Base-by-base conservation (phyloP, 805 yeast species). In the Lachancea lanzarotensis region DNA sequence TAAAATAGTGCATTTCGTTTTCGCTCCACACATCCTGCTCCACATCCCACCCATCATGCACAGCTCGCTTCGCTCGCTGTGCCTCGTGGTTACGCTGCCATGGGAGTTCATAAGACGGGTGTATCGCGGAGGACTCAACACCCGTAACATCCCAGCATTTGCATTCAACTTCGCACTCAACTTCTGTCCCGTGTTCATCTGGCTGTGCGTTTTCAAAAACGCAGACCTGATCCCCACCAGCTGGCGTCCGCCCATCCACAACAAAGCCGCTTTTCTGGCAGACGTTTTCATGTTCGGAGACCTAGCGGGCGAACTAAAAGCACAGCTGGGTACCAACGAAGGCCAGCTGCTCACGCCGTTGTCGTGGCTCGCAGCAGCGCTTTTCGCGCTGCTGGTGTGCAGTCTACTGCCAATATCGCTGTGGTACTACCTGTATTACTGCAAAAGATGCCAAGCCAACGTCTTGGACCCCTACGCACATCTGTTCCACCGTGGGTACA, bases 191-290 rank as follows among this genome's bases (percentile, higher is more conserved):
- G 73, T 80, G 2, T 64, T 75, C 32, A 52, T 71, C 17, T 80
- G 85, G 85, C 62, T 81, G 35, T 45, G 61, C 33, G 71, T 78
- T 18, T 81, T 80, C 64, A 75, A 78, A 57, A 71, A 79, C 53
- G 84, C 85, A 1, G 79, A 78, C 1, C 33, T 67, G 2, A 77
- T 78, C 33, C 85, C 88, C 8, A 70, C 65, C 22, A 63, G 62
- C 4, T 67, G 72, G 51, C 66, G 86, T 47, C 87, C 86, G 0
- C 45, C 54, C 10, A 76, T 79, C 49, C 72, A 73, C 54, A 77
- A 76, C 38, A 67, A 72, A 68, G 41, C 51, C 64, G 51, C 87
- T 70, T 63, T 66, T 31, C 54, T 60, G 30, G 44, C 55, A 15
- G 64, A 62, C 42, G 45, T 51, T 18, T 59, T 56, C 35, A 35